Evolutionary conservation across 2,329 filamentous ascomycete species (phyloP).

Genomic region (Epichloe glyceriae): DNA sequence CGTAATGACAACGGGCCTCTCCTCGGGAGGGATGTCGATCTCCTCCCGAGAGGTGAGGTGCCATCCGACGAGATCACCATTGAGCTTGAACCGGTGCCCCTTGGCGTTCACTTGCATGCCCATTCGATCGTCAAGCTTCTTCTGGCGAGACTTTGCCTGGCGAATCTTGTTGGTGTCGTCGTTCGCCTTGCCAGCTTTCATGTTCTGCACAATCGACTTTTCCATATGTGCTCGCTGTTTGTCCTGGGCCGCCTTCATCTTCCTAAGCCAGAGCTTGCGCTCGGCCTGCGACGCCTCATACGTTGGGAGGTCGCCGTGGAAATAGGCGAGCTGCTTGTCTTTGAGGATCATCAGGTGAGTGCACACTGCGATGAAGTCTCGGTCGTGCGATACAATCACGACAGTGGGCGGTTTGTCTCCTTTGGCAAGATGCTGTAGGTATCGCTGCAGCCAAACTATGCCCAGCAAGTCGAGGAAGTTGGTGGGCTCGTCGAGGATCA

Average conservation of each 20-base stretch:
- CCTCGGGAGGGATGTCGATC: slow-evolving; percentile 57
- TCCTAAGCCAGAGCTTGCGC: slow-evolving; percentile 52
- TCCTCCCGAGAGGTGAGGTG: slow-evolving; percentile 46
- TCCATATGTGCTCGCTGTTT: slow-evolving; percentile 71
- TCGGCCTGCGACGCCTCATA: slow-evolving; percentile 59
- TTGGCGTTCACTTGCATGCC: slow-evolving; percentile 60
- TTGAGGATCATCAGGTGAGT: slow-evolving; percentile 67
- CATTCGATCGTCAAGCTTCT: slow-evolving; percentile 72
- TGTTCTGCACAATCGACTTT: slow-evolving; percentile 60
- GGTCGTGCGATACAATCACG: slow-evolving; percentile 72
- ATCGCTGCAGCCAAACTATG: slow-evolving; percentile 72
- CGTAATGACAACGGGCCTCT: slow-evolving; percentile 41
- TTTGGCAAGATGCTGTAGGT: slow-evolving; percentile 47
- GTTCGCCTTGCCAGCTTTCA: slow-evolving; percentile 61
- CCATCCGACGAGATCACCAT: slow-evolving; percentile 55
- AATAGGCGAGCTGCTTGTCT: slow-evolving; percentile 58
- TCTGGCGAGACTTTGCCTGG: slow-evolving; percentile 74
- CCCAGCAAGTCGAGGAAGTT: slow-evolving; percentile 76
- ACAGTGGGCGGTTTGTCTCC: slow-evolving; percentile 47
- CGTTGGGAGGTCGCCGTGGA: slow-evolving; percentile 59
- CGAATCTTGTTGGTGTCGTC: slow-evolving; percentile 77
- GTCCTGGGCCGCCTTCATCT: slow-evolving; percentile 73
- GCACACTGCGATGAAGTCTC: slow-evolving; percentile 65
- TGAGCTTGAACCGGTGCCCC: slow-evolving; percentile 69
- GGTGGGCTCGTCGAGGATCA: slow-evolving; percentile 77